Base-by-base conservation (phyloP, 202 grass and related monocot genomes). In the Musa balbisiana region DNA sequence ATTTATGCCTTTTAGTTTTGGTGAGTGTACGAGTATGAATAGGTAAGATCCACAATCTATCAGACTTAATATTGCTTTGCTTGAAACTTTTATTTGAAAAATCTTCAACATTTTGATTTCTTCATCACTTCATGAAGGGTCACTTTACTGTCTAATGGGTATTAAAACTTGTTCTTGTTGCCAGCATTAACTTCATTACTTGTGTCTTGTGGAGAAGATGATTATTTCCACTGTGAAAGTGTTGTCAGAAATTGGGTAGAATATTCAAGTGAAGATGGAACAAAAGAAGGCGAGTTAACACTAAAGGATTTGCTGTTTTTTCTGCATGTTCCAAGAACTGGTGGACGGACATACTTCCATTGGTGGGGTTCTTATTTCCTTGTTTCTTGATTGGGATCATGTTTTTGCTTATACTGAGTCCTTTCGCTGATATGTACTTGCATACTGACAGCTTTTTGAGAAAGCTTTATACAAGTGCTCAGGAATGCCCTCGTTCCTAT, bases 291-390 rank as follows among this genome's bases (percentile, higher is more conserved):
- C 55, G 94, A 88, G 6, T 79, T 87, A 59, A 95, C 49, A 73
- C 87, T 99, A 49, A 92, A 86, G 76, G 96, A 99, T 80, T 66
- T 99, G 74, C 84, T 99, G 77, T 92, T 99, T 85, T 99, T 99
- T 81, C 86, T 99, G 14, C 96, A 99, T 66, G 87, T 99, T 74
- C 96, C 96, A 2, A 83, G 91, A 62, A 99, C 96, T 25, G 96
- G 91, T 50, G 96, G 96, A 1, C 87, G 96, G 24, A 86, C 96
- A 70, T 99, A 95, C 56, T 95, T 88, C 49, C 91, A 99, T 77
- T 99, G 91, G 96, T 99, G 82, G 10, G 71, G 56, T 2, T 15
- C 1, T 79, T 24, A 77, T 58, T 59, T 10, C 49, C 62, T 73
- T 56, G n/a, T 14, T 24, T 53, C 71, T 75, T 22, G 19, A 73